Base-by-base conservation (phyloP, 2,329 filamentous ascomycete genomes). In the Aspergillus carbonarius region DNA sequence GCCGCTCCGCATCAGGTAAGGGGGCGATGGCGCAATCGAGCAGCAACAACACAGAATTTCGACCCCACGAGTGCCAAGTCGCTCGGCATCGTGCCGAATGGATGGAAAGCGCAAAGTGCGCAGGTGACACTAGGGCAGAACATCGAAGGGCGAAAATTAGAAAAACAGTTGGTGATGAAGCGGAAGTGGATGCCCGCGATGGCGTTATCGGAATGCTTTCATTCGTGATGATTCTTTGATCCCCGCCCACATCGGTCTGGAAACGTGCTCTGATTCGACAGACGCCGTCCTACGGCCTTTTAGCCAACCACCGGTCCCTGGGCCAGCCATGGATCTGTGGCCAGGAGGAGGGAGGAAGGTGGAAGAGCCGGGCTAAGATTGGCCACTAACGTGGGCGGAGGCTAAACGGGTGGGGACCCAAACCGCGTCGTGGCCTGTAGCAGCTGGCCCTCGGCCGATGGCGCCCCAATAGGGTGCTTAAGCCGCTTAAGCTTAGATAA, bases 401-500 rank as follows among this genome's bases (percentile, higher is more conserved):
- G 18, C 39, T 23, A 20, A 23, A 10, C 39, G 39, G 13, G 39
- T 20, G 39, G n/a, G 23, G 39, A 13, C 30, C 30, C 9, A 2
- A 32, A 32, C 30, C 9, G 2, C 30, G 8, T 17, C 1, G 39
- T 42, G 17, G 39, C 39, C 39, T 42, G 20, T 42, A 20, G 18
- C 18, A 6, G 12, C 18, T 17, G n/a, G 12, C 39, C 39, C n/a
- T 42, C 39, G 18, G 39, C 7, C 39, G 39, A 18, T 42, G 10
- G 18, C 10, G 39, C 39, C 39, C 39, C 39, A 42, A 42, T 42
- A 20, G 39, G 20, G 27, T 27, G 44, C 44, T 48, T 48, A 48
- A 48, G 27, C 44, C 25, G 44, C 23, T 48, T 48, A 48, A 48
- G 44, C 44, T 48, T 48, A 48, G 44, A 48, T 48, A 48, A 48